Evolutionary conservation across 1,139 yeast genomes (phyloP), one percentile per base, ranked within the genome.

Genomic region (Casaregolazyma lundiana): DNA sequence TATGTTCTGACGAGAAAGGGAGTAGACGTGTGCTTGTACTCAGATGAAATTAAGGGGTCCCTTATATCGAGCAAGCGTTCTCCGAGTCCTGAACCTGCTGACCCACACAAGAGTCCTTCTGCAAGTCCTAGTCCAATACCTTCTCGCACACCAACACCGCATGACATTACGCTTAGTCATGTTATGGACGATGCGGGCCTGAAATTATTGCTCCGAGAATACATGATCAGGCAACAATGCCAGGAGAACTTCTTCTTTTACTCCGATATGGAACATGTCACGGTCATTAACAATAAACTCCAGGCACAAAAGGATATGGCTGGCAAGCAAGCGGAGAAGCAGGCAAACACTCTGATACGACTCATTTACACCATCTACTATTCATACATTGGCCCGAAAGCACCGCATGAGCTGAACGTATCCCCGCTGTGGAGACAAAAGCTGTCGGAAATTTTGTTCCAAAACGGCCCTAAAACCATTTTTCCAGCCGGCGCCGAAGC

Each of bases 171-270:
- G 1, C 64, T 87, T 32, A 65, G 69, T 35, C 69, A 71, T 8
- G 72, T 85, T 3, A 61, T 89, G 13, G 66, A 66, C 3, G 97
- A 90, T 59, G 96, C 97, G 0, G 97, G 95, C 0, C 67, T 84
- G 67, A 72, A 83, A 44, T 76, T 79, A 52, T 67, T 88, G 9
- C 88, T 90, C 64, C 72, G 78, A 47, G 69, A 70, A 19, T 88
- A 85, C 60, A 66, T 89, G 45, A 78, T 74, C 41, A 73, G 71
- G 15, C 84, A 80, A 47, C 75, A 73, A 51, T 87, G 96, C 61
- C 76, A 75, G 3, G 97, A 90, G 60, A 88, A 87, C 56, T 65
- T 88, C 17, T 81, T 81, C 54, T 89, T 85, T 11, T 86, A 80
- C 60, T 64, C 74, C 39, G 86, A 80, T 48, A 70, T 86, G 41